Conservation (phyloP, 441 rosid genomes). For the Omphalea diandra region DNA sequence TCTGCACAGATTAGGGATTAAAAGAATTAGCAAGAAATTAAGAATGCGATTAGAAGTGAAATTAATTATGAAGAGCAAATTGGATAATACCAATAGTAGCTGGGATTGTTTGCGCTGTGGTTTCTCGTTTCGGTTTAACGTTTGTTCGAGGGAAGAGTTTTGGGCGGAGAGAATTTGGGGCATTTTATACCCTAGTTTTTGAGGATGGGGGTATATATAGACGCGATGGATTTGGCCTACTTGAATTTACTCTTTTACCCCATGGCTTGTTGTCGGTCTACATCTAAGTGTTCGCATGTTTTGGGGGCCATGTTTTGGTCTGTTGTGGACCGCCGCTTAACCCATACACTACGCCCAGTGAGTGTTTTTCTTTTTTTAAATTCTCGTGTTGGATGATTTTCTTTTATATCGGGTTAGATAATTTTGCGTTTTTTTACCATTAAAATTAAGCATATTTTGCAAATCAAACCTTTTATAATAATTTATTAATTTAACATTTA, state of each 20-base stretch:
- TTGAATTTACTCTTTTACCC: slow-evolving; percentile 34
- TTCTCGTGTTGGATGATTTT: neutral
- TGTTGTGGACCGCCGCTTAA: neutral
- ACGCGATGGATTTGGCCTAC: slow-evolving; percentile 22
- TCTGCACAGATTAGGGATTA: neutral
- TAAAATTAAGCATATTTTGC: too few species aligned
- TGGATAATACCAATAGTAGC: slow-evolving; percentile 29
- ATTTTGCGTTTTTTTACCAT: too few species aligned
- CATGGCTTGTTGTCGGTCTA: slow-evolving; percentile 2
- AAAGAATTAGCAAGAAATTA: neutral
- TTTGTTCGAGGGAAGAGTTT: slow-evolving; percentile 29
- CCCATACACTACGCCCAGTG: neutral
- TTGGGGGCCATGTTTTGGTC: too few species aligned
- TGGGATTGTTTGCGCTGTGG: slow-evolving; percentile 18
- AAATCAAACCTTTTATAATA: too few species aligned
- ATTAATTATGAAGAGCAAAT: neutral
- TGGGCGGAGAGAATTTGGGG: slow-evolving; percentile 63
- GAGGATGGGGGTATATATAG: slow-evolving; percentile 71
- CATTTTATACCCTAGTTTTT: slow-evolving; percentile 87
- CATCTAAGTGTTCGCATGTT: neutral
- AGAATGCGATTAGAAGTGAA: neutral
- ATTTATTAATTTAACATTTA: too few species aligned
- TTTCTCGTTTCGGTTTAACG: slow-evolving; percentile 28
- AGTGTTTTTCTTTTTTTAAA: neutral
- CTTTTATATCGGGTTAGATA: neutral